Conservation (phyloP, 176 grass and related monocot species). For the Musa schizocarpa region DNA sequence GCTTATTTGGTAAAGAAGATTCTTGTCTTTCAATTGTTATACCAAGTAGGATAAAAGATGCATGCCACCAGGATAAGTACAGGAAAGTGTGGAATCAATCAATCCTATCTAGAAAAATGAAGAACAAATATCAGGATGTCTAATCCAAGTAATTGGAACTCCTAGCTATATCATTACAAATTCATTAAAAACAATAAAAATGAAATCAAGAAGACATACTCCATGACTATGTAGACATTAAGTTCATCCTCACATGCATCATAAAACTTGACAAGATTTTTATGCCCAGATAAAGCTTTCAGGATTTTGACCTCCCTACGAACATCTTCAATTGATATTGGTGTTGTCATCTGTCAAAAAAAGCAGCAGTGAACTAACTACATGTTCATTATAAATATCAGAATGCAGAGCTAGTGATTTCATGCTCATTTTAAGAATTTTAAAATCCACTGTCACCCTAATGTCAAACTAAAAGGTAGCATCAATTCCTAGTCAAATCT, state of each 20-base stretch:
- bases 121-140: neutral
- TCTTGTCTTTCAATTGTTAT: no score
- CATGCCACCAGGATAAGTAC: neutral
- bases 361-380: neutral
- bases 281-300: constrained; percentile 95
- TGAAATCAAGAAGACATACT: constrained; percentile 63
- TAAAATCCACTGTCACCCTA: neutral
- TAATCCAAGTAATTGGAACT: neutral
- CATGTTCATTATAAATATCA: neutral
- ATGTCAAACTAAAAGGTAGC: neutral
- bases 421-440: neutral
- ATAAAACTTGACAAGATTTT: constrained; percentile 96
- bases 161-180: constrained; percentile 10
- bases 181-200: constrained; percentile 10
- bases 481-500: neutral
- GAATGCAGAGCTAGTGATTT: neutral
- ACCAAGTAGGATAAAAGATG: no score
- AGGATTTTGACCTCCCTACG: constrained; percentile 96
- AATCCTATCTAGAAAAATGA: neutral
- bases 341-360: constrained; percentile 88
- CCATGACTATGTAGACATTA: constrained; percentile 99
- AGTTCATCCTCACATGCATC: constrained; percentile 99
- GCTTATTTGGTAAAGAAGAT: no score
- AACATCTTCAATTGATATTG: constrained; percentile 99
- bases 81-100: neutral